phyloP scores from a whole-genome alignment of 2,329 filamentous ascomycete genomes.

The Alternaria gaisen region DNA sequence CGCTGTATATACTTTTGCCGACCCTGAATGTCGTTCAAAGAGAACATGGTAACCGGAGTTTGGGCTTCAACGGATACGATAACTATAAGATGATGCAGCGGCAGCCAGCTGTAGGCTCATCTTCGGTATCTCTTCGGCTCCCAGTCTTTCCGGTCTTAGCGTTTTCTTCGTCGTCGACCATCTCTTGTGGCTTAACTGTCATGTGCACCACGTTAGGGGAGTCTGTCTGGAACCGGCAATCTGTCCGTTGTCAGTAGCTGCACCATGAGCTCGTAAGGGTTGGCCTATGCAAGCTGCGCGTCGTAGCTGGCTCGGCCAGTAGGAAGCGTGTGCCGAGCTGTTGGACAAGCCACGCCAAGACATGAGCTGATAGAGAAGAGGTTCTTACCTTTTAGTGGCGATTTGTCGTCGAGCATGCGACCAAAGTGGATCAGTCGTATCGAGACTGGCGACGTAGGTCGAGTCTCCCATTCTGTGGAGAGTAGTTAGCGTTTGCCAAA shows the following conservation, averaged over 20 bases:
- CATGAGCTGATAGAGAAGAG: neutral
- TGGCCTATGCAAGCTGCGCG: slow-evolving; percentile 9
- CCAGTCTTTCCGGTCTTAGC: slow-evolving; percentile 71
- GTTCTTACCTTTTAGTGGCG: slow-evolving; percentile 77
- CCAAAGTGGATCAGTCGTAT: slow-evolving; percentile 94
- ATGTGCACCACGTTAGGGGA: slow-evolving; percentile 90
- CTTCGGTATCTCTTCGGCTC: slow-evolving; percentile 61
- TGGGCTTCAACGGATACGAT: slow-evolving; percentile 2
- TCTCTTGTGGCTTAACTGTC: slow-evolving; percentile 87
- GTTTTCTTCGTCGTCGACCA: slow-evolving; percentile 81
- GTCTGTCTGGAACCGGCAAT: slow-evolving; percentile 79
- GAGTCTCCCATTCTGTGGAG: slow-evolving; percentile 78
- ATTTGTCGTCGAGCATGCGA: slow-evolving; percentile 88
- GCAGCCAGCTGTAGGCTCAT: slow-evolving; percentile 66
- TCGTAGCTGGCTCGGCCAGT: slow-evolving; percentile 17
- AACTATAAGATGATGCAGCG: slow-evolving; percentile 70
- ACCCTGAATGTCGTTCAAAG: slow-evolving; percentile 1
- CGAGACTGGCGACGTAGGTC: slow-evolving; percentile 84
- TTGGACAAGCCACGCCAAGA: slow-evolving; percentile 33
- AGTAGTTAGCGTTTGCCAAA: slow-evolving; percentile 28
- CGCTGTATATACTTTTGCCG: slow-evolving; percentile 8
- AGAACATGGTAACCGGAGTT: neutral
- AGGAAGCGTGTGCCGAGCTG: slow-evolving; percentile 21
- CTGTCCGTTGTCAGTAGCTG: slow-evolving; percentile 56
- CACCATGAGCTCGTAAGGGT: neutral